Evolutionary conservation across 345 rosid species (phyloP).

Genomic region (Physaria fendleri): DNA sequence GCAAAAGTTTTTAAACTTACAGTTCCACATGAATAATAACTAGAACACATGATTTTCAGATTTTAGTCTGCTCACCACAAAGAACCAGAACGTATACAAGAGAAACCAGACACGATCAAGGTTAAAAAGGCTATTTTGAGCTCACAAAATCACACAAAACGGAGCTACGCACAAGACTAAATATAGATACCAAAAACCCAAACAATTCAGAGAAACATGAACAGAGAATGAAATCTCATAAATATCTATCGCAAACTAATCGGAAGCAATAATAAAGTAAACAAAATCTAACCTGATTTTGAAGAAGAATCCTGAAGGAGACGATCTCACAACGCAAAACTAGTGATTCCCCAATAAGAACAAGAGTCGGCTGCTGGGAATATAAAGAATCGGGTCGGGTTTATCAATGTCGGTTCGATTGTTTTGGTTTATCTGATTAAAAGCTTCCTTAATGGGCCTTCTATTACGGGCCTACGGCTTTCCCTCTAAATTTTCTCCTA

Average conservation of each 20-base stretch:
- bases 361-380: neutral
- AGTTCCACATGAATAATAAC: no score
- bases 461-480: no score
- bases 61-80: neutral
- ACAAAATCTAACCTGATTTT: neutral
- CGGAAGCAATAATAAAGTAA: neutral
- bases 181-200: neutral
- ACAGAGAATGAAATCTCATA: no score
- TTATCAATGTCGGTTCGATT: neutral
- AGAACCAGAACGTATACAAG: neutral
- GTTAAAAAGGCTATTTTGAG: neutral
- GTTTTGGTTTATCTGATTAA: neutral
- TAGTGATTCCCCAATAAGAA: neutral
- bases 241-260: neutral
- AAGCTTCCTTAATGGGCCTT: neutral
- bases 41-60: neutral
- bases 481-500: no score
- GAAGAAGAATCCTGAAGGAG: neutral
- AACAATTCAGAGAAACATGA: neutral
- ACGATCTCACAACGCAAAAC: neutral
- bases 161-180: neutral
- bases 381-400: slow-evolving; percentile 2
- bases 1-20: no score
- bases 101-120: neutral
- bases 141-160: neutral